These are phyloP conservation scores for Linaria vulgaris DNA, from an alignment of 257 asterid species.

Conservation along the genomic window DNA sequence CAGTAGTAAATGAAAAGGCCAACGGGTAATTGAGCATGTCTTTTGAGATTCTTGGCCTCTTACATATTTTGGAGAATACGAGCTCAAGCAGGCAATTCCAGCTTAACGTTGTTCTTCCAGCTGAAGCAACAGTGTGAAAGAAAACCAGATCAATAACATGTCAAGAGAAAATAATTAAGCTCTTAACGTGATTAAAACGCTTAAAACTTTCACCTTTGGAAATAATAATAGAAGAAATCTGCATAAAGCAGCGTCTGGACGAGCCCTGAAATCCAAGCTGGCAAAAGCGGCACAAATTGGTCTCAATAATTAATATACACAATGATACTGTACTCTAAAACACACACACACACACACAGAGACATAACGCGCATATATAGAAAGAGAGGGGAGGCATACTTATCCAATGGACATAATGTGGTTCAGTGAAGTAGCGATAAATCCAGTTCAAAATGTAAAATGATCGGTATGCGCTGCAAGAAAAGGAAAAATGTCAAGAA, in stretches of 20 bases:
- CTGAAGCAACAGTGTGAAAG: slow-evolving; percentile 35
- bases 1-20: no score
- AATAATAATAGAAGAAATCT: slow-evolving; percentile 88
- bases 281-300: slow-evolving; percentile 26
- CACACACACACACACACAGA: background rate
- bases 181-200: background rate
- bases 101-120: slow-evolving; percentile 75
- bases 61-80: slow-evolving; percentile 2
- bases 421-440: slow-evolving; percentile 89
- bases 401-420: slow-evolving; percentile 82
- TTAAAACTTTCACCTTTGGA: slow-evolving; percentile 55
- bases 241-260: slow-evolving; percentile 78
- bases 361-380: background rate
- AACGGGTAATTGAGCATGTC: background rate
- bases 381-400: slow-evolving; percentile 44
- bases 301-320: background rate
- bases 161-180: background rate
- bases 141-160: background rate
- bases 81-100: slow-evolving; percentile 69
- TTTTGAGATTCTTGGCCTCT: slow-evolving; percentile 18
- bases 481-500: slow-evolving; percentile 5
- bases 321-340: background rate
- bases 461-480: slow-evolving; percentile 74
- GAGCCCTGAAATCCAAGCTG: slow-evolving; percentile 83
- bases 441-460: slow-evolving; percentile 84